Evolutionary conservation across 2,329 filamentous ascomycete species (phyloP).

Genomic region (Thermoascus crustaceus): DNA sequence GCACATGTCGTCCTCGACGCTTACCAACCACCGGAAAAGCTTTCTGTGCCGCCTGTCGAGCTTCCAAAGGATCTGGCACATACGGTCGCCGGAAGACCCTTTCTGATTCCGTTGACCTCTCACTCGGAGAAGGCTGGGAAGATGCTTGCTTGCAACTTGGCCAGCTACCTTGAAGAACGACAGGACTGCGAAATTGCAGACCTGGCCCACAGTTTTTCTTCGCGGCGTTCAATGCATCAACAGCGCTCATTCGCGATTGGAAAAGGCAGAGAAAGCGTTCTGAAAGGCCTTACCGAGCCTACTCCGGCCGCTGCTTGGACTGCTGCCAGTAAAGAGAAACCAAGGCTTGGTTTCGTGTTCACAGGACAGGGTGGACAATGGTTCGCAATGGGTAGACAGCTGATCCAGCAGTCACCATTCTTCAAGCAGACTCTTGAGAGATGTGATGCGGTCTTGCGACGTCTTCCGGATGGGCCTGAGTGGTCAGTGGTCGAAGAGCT

Average conservation of each 20-base stretch:
- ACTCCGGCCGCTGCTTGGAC: neutral
- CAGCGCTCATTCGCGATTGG: slow-evolving; percentile 2
- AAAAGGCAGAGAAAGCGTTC: neutral
- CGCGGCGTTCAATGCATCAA: slow-evolving; percentile 1
- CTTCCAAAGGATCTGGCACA: neutral
- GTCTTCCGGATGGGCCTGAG: slow-evolving; percentile 2
- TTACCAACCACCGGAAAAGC: slow-evolving; percentile 2
- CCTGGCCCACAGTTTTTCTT: neutral
- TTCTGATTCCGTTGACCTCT: neutral
- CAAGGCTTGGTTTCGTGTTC: slow-evolving; percentile 15
- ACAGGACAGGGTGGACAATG: slow-evolving; percentile 27
- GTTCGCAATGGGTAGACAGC: slow-evolving; percentile 18
- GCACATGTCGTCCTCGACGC: slow-evolving; percentile 36
- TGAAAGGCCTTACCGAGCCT: neutral
- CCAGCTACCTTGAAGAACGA: neutral
- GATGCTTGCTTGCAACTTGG: neutral
- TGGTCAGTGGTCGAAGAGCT: slow-evolving; percentile 18
- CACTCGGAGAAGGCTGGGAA: slow-evolving; percentile 1
- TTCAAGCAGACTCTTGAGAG: neutral
- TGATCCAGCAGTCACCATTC: neutral
- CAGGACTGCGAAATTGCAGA: neutral
- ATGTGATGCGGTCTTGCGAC: slow-evolving; percentile 3
- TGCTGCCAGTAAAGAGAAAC: slow-evolving; percentile 3
- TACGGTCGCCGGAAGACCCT: neutral
- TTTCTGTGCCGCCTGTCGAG: neutral